Conservation (phyloP, 140 eudicot species). For the Senecio squalidus region DNA sequence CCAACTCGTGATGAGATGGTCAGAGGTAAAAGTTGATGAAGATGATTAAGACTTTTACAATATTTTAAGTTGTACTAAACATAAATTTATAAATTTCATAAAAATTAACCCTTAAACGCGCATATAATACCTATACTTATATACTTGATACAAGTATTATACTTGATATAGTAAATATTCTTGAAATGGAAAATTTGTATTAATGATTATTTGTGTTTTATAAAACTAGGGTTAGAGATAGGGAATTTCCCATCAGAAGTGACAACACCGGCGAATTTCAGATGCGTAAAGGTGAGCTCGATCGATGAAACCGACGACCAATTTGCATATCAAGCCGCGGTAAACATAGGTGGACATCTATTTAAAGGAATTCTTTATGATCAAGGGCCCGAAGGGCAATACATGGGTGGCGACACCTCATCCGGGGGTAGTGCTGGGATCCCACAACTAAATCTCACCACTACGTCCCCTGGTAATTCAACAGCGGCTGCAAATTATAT, state of each 20-base stretch:
- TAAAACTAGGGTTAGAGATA: slow-evolving; percentile 63
- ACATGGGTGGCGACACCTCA: slow-evolving; percentile 55
- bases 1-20: slow-evolving; percentile 10
- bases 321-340: slow-evolving; percentile 76
- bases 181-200: not conserved
- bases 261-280: slow-evolving; percentile 57
- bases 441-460: slow-evolving; percentile 47
- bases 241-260: slow-evolving; percentile 78
- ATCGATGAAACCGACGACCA: slow-evolving; percentile 65
- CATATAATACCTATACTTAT: not conserved
- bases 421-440: slow-evolving; percentile 56
- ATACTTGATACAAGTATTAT: not conserved
- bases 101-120: slow-evolving; percentile 2
- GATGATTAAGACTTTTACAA: slow-evolving; percentile 12
- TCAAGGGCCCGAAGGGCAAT: slow-evolving; percentile 70
- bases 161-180: not conserved
- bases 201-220: not conserved
- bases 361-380: slow-evolving; percentile 83
- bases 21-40: slow-evolving; percentile 20
- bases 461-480: slow-evolving; percentile 30
- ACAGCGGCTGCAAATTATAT: slow-evolving; percentile 35
- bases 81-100: no score
- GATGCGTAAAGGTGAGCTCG: slow-evolving; percentile 81
- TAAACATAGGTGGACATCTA: slow-evolving; percentile 71
- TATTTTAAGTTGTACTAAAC: not conserved